phyloP scores from a whole-genome alignment of 2,329 filamentous ascomycete species.

The Ophiostoma montium region DNA sequence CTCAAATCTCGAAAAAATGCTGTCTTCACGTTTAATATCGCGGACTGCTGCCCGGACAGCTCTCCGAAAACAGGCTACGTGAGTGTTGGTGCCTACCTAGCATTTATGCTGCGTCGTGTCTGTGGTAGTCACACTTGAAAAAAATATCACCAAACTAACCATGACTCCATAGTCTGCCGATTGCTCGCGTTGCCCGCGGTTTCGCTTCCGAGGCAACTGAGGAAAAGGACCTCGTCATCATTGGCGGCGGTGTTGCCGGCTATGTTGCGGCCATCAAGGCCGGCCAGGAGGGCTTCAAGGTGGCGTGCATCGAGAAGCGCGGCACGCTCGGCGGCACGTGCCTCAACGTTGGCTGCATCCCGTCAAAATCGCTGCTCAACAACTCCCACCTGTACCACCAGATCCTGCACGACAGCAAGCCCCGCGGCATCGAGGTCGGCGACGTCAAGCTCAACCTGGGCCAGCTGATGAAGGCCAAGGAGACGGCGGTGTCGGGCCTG shows the following conservation, averaged over 20 bases:
- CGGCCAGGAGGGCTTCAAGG: conserved; percentile 93
- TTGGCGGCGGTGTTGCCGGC: conserved; percentile 93
- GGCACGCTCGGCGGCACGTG: conserved; percentile 90
- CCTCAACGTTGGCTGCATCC: conserved; percentile 97
- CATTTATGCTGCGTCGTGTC: background rate
- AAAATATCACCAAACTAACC: background rate
- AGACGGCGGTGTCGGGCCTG: conserved; percentile 71
- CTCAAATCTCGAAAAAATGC: conserved; percentile 27
- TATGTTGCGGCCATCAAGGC: conserved; percentile 99
- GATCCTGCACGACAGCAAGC: conserved; percentile 91
- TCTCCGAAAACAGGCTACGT: conserved; percentile 25
- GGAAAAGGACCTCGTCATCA: conserved; percentile 94
- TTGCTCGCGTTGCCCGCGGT: conserved; percentile 31
- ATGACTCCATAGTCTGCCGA: background rate
- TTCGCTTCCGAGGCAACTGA: conserved; percentile 50
- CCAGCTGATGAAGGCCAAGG: conserved; percentile 98
- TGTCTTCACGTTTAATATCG: conserved; percentile 47
- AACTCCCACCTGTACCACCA: conserved; percentile 98
- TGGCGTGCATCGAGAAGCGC: conserved; percentile 96
- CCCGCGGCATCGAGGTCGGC: conserved; percentile 91
- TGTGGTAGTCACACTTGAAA: no score
- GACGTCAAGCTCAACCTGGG: conserved; percentile 92
- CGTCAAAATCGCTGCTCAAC: conserved; percentile 98
- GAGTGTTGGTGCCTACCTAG: background rate
- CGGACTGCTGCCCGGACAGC: conserved; percentile 42